A percentile compares a stretch with the other conserved stretches of the same genome.
These are phyloP conservation scores for Sporothrix euskadiensis DNA, from an alignment of 2,329 filamentous ascomycete genomes.

Conservation along the genomic window DNA sequence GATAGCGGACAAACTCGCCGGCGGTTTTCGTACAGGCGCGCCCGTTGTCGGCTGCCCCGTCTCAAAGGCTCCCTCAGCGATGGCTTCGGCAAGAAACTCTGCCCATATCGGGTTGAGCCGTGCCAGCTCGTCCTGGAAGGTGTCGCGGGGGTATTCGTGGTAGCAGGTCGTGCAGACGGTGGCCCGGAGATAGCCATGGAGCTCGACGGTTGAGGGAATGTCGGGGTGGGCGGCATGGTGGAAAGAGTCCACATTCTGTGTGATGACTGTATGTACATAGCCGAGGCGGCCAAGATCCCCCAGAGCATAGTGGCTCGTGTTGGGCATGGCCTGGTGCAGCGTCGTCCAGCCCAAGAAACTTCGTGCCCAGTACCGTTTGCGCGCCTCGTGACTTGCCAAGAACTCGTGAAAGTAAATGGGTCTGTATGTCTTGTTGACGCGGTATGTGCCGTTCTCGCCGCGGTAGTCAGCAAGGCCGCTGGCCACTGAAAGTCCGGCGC, in stretches of 20 bases:
- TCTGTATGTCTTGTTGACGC: conserved; percentile 83
- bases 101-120: conserved; percentile 85
- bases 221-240: conserved; percentile 75
- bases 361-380: conserved; percentile 93
- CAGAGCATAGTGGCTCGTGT: conserved; percentile 76
- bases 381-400: conserved; percentile 72
- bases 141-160: conserved; percentile 66
- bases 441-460: conserved; percentile 86
- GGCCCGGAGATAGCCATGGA: conserved; percentile 86
- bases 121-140: conserved; percentile 75
- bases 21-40: conserved; percentile 43
- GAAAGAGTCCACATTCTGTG: conserved; percentile 97
- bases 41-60: conserved; percentile 76
- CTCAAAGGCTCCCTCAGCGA: conserved; percentile 72
- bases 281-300: conserved; percentile 70
- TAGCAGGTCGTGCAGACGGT: conserved; percentile 79
- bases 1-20: conserved; percentile 2
- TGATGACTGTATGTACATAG: conserved; percentile 74
- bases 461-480: conserved; percentile 93
- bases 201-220: conserved; percentile 69
- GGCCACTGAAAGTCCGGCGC: conserved; percentile 89
- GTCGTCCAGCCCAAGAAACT: conserved; percentile 92
- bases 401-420: conserved; percentile 96
- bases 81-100: conserved; percentile 68
- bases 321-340: conserved; percentile 75